Evolutionary conservation across 441 rosid species (phyloP).

Genomic region (Rhodomyrtus psidioides): DNA sequence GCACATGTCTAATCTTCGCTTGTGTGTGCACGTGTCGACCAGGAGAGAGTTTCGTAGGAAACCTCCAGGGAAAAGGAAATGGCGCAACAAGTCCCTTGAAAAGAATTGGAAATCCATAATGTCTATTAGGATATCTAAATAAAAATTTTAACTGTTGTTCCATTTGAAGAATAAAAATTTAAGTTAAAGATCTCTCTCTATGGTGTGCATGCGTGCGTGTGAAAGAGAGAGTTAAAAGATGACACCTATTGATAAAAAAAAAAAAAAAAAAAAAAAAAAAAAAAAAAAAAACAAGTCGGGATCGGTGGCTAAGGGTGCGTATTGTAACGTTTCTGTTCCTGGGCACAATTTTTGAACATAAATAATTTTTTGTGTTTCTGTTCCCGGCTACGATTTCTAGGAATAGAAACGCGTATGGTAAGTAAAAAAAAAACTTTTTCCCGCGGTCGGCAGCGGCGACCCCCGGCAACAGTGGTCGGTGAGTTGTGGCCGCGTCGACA

Average conservation of each 20-base stretch:
- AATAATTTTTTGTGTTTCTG: too few species aligned
- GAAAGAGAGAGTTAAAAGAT: background rate
- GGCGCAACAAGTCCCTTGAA: background rate
- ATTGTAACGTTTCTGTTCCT: too few species aligned
- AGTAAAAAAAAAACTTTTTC: too few species aligned
- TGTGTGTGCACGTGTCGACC: background rate
- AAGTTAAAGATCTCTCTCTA: background rate
- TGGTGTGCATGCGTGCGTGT: too few species aligned
- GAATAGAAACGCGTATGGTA: too few species aligned
- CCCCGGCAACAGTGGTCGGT: too few species aligned
- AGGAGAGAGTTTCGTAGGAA: background rate
- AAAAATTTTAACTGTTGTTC: background rate
- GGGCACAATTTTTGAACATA: too few species aligned
- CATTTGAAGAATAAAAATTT: background rate
- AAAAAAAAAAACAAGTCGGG: background rate
- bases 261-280: background rate
- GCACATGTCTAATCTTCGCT: accelerated
- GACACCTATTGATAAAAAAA: background rate
- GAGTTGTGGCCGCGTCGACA: too few species aligned
- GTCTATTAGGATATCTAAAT: background rate
- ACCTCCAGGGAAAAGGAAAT: background rate
- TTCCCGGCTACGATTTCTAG: too few species aligned
- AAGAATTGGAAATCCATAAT: background rate
- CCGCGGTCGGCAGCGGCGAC: too few species aligned
- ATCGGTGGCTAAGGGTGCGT: background rate